A percentile compares a stretch with the other conserved stretches of the same genome.
phyloP scores from a whole-genome alignment of 164 flowering plant species.

The Dillenia suffruticosa region DNA sequence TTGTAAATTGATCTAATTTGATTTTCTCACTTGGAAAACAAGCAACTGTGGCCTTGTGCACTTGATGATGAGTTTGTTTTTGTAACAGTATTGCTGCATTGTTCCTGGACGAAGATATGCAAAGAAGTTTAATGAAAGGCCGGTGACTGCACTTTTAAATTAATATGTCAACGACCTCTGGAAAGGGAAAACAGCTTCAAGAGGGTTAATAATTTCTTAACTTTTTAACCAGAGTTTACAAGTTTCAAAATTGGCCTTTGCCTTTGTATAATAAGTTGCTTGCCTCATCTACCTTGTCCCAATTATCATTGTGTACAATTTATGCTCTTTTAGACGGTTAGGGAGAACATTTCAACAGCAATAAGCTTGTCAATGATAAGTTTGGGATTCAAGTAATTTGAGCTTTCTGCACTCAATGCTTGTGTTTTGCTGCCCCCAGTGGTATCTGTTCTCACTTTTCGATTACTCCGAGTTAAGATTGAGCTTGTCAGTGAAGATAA shows the following conservation, averaged over 20 bases:
- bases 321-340: slow-evolving; percentile 36
- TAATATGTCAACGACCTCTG: slow-evolving; percentile 58
- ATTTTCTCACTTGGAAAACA: no score
- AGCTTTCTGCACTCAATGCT: slow-evolving; percentile 48
- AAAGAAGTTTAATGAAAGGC: slow-evolving; percentile 61
- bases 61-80: background rate
- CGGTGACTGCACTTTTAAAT: slow-evolving; percentile 53
- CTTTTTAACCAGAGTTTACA: background rate
- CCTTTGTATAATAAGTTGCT: background rate
- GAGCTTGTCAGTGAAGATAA: slow-evolving; percentile 36
- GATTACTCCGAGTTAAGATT: background rate
- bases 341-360: slow-evolving; percentile 21
- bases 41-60: background rate
- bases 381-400: slow-evolving; percentile 59
- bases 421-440: slow-evolving; percentile 80
- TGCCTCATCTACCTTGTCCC: background rate
- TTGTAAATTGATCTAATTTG: background rate
- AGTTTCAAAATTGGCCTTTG: background rate
- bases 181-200: slow-evolving; percentile 32
- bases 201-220: slow-evolving; percentile 20
- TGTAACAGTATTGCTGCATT: slow-evolving; percentile 53
- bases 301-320: background rate
- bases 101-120: slow-evolving; percentile 56
- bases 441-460: slow-evolving; percentile 22
- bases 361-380: slow-evolving; percentile 30